These are phyloP conservation scores for Cenococcum geophilum DNA, from an alignment of 495 filamentous ascomycete genomes.

Conservation along the genomic window DNA sequence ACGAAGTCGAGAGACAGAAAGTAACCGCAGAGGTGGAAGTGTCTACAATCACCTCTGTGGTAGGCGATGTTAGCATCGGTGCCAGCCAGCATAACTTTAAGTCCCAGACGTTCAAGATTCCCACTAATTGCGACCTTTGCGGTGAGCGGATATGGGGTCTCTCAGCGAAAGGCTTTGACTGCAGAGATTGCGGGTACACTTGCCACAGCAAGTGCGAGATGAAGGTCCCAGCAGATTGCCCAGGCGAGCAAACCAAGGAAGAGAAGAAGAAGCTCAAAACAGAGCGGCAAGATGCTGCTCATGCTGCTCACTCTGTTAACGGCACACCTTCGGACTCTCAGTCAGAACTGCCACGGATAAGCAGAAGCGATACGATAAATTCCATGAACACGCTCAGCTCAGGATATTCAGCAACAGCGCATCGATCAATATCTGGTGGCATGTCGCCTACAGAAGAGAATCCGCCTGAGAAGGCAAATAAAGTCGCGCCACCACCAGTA, in stretches of 20 bases:
- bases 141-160: constrained; percentile 95
- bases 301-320: constrained; percentile 43
- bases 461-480: constrained; percentile 37
- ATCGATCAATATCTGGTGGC: constrained; percentile 60
- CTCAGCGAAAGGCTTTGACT: constrained; percentile 91
- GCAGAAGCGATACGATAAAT: constrained; percentile 65
- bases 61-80: constrained; percentile 86
- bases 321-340: constrained; percentile 38
- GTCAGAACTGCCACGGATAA: constrained; percentile 50
- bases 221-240: constrained; percentile 94
- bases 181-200: constrained; percentile 91
- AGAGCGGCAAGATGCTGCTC: constrained; percentile 73
- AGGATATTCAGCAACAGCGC: constrained; percentile 73
- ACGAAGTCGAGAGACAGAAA: constrained; percentile 79
- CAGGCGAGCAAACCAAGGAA: constrained; percentile 87
- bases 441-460: constrained; percentile 43
- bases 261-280: constrained; percentile 87
- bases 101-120: constrained; percentile 95
- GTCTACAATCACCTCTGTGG: constrained; percentile 73
- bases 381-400: constrained; percentile 85
- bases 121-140: constrained; percentile 95
- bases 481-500: constrained; percentile 35
- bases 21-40: constrained; percentile 88
- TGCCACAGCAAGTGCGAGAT: constrained; percentile 99
- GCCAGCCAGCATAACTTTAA: constrained; percentile 95